Base-by-base conservation (phyloP, 2,329 filamentous ascomycete genomes). In the Trichoderma polysporum region DNA sequence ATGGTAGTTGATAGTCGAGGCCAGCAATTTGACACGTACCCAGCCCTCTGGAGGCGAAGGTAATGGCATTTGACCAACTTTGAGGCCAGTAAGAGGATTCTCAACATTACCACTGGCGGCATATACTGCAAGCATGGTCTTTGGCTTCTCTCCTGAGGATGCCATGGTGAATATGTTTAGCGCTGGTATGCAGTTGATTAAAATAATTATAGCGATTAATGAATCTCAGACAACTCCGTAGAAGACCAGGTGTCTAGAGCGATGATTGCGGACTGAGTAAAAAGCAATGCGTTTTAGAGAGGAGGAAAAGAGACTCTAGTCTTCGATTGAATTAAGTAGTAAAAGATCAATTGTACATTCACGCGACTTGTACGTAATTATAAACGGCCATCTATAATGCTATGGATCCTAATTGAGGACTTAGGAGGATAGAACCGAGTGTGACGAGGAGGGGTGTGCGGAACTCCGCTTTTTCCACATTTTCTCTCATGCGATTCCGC, bases 81-180 rank as follows among this genome's bases (percentile, higher is more conserved):
- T 66, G 31, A 66, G 63, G 31, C 63, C 45, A 1, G 19, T 6
- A 0, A 66, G 31, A 22, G 63, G 63, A 27, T 58, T 52, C 4
- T 52, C 41, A 12, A 13, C 17, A 27, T 66, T 45, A n/a, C 63
- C 31, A 7, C 47, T 66, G 31, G 35, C 45, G 1, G 53, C 53
- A 66, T 66, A 66, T 2, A 66, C 41, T 25, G 63, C 63, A 4
- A 59, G 53, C 63, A 66, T 66, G 3, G 63, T 59, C 33, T 66
- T 52, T 22, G 22, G 56, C 3, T 47, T 19, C 31, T 15, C 19
- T 22, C 25, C 31, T 2, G 50, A 49, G 19, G 25, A 17, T 22
- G n/a, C 29, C 62, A 65, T 65, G 4, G 29, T 22, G 59, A 17
- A n/a, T 41, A 15, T 19, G 25, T 4, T 0, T 1, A 19, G 19